Evolutionary conservation across 768 basidiomycete species (phyloP).

Genomic region (Naganishia kalamii): DNA sequence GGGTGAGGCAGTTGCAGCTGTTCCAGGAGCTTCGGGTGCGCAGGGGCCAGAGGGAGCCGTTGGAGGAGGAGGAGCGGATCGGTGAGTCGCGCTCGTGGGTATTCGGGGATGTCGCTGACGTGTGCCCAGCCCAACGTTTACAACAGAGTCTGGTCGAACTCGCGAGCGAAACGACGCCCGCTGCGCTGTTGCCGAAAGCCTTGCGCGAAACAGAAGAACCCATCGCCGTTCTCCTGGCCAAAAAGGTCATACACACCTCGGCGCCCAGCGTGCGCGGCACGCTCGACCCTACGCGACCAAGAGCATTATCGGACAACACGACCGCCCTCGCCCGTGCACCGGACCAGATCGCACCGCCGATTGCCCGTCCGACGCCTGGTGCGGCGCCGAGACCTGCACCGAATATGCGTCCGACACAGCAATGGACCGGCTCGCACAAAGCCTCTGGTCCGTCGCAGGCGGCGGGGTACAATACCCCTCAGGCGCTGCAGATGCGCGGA

Average conservation of each 20-base stretch:
- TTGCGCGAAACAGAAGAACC: constrained; percentile 9
- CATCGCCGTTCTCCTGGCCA: constrained; percentile 30
- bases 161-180: constrained; percentile 25
- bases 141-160: constrained; percentile 29
- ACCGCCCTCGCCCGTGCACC: background rate
- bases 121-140: constrained; percentile 30
- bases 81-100: constrained; percentile 31
- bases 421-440: background rate
- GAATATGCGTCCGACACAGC: background rate
- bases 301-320: constrained; percentile 37
- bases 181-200: constrained; percentile 20
- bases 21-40: constrained; percentile 39
- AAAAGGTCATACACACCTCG: constrained; percentile 30
- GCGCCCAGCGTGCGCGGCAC: constrained; percentile 36
- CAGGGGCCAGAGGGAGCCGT: constrained; percentile 18
- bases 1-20: constrained; percentile 34
- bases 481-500: background rate
- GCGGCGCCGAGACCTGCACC: background rate
- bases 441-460: background rate
- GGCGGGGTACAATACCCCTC: background rate
- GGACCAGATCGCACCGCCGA: background rate
- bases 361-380: background rate
- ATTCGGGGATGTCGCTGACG: background rate
- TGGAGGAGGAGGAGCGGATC: constrained; percentile 30
- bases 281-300: constrained; percentile 40